Evolutionary conservation across 2,329 filamentous ascomycete genomes (phyloP).

Genomic region (Fusarium irregulare): DNA sequence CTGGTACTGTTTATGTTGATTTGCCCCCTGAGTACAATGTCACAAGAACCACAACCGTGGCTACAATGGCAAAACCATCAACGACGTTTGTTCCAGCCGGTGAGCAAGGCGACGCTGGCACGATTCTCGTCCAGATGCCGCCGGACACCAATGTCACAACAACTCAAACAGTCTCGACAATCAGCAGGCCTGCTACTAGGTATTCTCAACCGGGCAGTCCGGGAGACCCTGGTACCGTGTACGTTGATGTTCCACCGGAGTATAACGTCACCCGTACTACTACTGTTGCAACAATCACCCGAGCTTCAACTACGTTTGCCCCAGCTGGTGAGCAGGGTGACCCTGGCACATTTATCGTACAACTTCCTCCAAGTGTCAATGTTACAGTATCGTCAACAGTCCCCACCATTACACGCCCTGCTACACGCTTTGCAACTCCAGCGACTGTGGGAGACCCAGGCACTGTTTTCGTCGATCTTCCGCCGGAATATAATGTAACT

Average conservation of each 20-base stretch:
- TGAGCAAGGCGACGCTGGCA: conserved; percentile 24
- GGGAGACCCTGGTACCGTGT: conserved; percentile 16
- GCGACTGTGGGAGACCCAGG: conserved; percentile 13
- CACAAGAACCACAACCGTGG: conserved; percentile 7
- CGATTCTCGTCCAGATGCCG: conserved; percentile 13
- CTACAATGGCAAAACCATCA: conserved; percentile 4
- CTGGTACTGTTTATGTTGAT: conserved; percentile 16
- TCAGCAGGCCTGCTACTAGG: conserved; percentile 11
- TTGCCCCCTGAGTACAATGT: conserved; percentile 22
- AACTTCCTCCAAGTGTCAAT: conserved; percentile 13
- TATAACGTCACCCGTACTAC: conserved; percentile 21
- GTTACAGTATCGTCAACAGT: conserved; percentile 6
- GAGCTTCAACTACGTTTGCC: conserved; percentile 15
- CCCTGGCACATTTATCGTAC: conserved; percentile 14
- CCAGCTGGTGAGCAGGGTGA: conserved; percentile 14
- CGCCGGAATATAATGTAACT: conserved; percentile 18
- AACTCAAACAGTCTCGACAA: conserved; percentile 16
- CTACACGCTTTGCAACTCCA: conserved; percentile 4
- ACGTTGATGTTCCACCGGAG: conserved; percentile 16
- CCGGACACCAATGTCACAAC: conserved; percentile 19
- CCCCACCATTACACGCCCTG: conserved; percentile 15
- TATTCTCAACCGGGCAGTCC: background rate
- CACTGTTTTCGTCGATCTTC: conserved; percentile 14
- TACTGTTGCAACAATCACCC: conserved; percentile 10
- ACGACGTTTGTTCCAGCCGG: conserved; percentile 15